Percentiles rank a stretch among this genome's conserved stretches.
phyloP scores from a whole-genome alignment of 2,329 filamentous ascomycete species.

The Alternaria incomplexa region DNA sequence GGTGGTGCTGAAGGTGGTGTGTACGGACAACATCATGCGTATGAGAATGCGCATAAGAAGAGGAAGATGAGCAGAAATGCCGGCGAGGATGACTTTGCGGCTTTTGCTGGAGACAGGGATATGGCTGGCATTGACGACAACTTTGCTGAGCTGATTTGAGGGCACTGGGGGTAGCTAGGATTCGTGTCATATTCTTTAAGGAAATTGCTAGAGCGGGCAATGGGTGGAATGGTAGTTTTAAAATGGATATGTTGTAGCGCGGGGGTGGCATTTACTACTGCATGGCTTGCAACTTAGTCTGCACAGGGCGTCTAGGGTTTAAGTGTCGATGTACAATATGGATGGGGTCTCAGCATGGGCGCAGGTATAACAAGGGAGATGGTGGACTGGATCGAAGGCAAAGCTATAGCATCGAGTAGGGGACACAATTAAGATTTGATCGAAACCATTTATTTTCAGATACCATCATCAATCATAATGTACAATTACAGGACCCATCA shows the following conservation, averaged over 20 bases:
- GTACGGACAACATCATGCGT: conserved; percentile 30
- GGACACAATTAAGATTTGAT: not conserved
- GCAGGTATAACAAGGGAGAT: not conserved
- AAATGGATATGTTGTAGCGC: not conserved
- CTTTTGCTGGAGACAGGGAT: conserved; percentile 55
- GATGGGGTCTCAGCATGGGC: not conserved
- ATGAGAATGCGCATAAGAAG: conserved; percentile 42
- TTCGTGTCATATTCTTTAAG: too few species aligned
- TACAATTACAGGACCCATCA: conserved; percentile 12
- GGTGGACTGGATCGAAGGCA: not conserved
- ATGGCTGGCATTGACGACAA: conserved; percentile 66
- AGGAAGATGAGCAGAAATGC: conserved; percentile 44
- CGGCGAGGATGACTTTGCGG: conserved; percentile 47
- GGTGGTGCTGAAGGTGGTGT: conserved; percentile 28
- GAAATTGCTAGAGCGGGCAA: too few species aligned
- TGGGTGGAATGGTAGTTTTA: not conserved
- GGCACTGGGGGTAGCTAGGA: not conserved
- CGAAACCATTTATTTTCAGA: conserved; percentile 2
- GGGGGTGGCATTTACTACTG: not conserved
- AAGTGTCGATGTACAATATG: not conserved
- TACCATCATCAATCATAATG: conserved; percentile 8
- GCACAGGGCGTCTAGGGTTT: not conserved
- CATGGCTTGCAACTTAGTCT: not conserved
- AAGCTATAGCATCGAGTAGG: not conserved
- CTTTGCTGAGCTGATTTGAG: conserved; percentile 60